Evolutionary conservation across 495 filamentous ascomycete genomes (phyloP).

Genomic region (Clohesyomyces aquaticus): DNA sequence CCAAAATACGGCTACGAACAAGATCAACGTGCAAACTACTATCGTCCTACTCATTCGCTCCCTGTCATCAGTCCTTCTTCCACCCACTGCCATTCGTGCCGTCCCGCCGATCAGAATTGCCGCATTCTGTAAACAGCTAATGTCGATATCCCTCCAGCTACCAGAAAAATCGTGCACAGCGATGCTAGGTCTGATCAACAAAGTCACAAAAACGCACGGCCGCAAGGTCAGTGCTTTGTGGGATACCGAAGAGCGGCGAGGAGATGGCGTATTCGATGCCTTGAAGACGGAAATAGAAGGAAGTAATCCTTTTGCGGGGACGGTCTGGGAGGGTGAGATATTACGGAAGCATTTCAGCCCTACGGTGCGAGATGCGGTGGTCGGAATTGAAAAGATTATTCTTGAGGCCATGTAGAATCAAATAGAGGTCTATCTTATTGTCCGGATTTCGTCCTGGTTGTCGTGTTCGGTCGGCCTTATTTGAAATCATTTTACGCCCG

Average conservation of each 20-base stretch:
- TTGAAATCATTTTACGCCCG: too few species aligned
- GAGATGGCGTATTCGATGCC: slow-evolving; percentile 72
- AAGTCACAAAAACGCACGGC: slow-evolving; percentile 72
- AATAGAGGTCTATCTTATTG: too few species aligned
- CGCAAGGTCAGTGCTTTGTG: slow-evolving; percentile 72
- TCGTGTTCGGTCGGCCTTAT: too few species aligned
- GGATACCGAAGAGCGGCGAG: slow-evolving; percentile 87
- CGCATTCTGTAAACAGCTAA: slow-evolving; percentile 89
- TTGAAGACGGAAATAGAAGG: slow-evolving; percentile 66
- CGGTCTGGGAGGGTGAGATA: slow-evolving; percentile 92
- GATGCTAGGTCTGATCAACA: slow-evolving; percentile 70
- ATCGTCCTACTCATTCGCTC: slow-evolving; percentile 87
- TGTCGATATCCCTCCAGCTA: slow-evolving; percentile 77
- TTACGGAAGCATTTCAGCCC: slow-evolving; percentile 83
- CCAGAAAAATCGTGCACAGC: slow-evolving; percentile 87
- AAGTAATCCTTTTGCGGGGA: slow-evolving; percentile 86
- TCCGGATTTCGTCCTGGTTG: too few species aligned
- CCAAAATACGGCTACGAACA: slow-evolving; percentile 52
- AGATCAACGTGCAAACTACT: slow-evolving; percentile 90
- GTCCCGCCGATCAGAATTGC: slow-evolving; percentile 79
- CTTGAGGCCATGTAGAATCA: slow-evolving; percentile 25
- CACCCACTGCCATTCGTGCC: slow-evolving; percentile 59
- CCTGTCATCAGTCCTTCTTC: slow-evolving; percentile 74
- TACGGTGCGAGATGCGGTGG: slow-evolving; percentile 75
- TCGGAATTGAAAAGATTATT: slow-evolving; percentile 45